A percentile compares a stretch with the other conserved stretches of the same genome.
Evolutionary conservation across 2,329 filamentous ascomycete species (phyloP).

Genomic region (Colletotrichum caudatum): DNA sequence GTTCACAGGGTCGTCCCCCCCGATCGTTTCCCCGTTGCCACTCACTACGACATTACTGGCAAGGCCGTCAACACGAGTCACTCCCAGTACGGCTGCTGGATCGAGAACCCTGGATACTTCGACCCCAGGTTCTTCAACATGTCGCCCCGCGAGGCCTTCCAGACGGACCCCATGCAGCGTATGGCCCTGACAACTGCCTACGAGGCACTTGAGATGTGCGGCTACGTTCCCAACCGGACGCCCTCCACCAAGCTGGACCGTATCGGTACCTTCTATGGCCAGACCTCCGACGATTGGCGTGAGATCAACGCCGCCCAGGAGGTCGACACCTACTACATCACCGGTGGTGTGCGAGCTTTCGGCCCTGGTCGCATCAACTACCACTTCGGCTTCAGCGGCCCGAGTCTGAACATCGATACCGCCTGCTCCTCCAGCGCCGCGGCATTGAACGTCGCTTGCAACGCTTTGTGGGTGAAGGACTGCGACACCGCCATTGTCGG

Average conservation of each 20-base stretch:
- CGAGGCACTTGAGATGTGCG: conserved; percentile 83
- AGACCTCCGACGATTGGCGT: conserved; percentile 82
- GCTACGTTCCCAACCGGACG: conserved; percentile 75
- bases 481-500: conserved; percentile 86
- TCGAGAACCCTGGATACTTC: conserved; percentile 74
- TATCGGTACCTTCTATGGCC: conserved; percentile 81
- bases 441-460: conserved; percentile 77
- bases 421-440: conserved; percentile 82
- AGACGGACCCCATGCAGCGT: conserved; percentile 82
- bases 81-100: conserved; percentile 57
- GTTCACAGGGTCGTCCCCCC: conserved; percentile 69
- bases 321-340: conserved; percentile 67
- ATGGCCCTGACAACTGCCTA: conserved; percentile 81
- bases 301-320: conserved; percentile 82
- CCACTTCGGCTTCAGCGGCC: conserved; percentile 81
- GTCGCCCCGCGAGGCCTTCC: conserved; percentile 74
- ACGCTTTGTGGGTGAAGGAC: conserved; percentile 79
- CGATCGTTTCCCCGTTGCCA: conserved; percentile 71
- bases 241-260: conserved; percentile 69
- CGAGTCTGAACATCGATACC: conserved; percentile 79
- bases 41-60: conserved; percentile 71
- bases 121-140: conserved; percentile 80
- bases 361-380: conserved; percentile 76
- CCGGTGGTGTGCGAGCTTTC: conserved; percentile 64
- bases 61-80: conserved; percentile 71